Evolutionary conservation across 176 grass and related monocot species (phyloP).

Genomic region (Lolium perenne): DNA sequence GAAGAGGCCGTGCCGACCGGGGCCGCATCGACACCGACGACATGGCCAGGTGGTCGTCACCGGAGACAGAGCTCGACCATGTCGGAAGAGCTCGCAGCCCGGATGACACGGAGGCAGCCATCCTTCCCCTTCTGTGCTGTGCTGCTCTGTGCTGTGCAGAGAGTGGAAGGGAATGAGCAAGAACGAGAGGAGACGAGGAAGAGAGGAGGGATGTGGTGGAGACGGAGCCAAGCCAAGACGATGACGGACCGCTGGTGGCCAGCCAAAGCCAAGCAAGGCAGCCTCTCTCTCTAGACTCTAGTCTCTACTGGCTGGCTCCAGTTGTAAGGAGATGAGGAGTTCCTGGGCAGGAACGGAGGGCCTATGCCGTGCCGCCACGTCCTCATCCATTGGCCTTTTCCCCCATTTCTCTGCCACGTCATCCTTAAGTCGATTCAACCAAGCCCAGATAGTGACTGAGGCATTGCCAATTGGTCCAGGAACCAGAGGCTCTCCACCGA

Average conservation of each 20-base stretch:
- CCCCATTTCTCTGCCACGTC: slow-evolving; percentile 23
- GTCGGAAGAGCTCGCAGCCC: slow-evolving; percentile 45
- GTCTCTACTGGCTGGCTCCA: background rate
- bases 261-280: slow-evolving; percentile 8
- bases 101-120: slow-evolving; percentile 35
- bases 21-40: slow-evolving; percentile 33
- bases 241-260: slow-evolving; percentile 30
- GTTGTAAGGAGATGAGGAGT: slow-evolving; percentile 46
- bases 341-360: slow-evolving; percentile 39
- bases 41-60: slow-evolving; percentile 44
- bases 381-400: background rate
- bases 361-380: slow-evolving; percentile 31
- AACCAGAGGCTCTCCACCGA: background rate
- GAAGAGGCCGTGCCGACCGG: slow-evolving; percentile 37
- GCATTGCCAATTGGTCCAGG: background rate
- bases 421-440: background rate
- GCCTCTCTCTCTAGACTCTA: background rate
- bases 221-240: slow-evolving; percentile 47
- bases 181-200: background rate
- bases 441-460: background rate
- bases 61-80: slow-evolving; percentile 68
- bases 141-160: background rate
- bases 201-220: slow-evolving; percentile 12
- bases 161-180: slow-evolving; percentile 6
- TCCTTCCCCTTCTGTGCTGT: background rate